Conservation (phyloP, 2,329 filamentous ascomycete genomes). For the Hypoxylon sp. region DNA sequence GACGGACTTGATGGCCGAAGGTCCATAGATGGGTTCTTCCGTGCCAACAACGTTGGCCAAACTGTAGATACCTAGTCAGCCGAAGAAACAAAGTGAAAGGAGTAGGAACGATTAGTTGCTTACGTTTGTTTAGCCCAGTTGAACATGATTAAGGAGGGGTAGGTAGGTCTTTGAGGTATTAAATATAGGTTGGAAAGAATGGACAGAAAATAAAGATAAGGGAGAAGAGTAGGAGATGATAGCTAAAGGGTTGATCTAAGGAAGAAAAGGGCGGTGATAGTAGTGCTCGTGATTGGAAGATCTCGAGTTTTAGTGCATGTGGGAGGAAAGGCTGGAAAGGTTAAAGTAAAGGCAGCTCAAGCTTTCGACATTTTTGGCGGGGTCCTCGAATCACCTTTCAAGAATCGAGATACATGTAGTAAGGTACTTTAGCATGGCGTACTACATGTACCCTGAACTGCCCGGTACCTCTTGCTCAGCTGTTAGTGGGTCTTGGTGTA, state of each 20-base stretch:
- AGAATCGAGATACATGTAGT: no score
- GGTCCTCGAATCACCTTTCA: slow-evolving; percentile 36
- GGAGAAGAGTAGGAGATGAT: no score
- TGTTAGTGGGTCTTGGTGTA: no score
- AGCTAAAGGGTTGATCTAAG: slow-evolving; percentile 1
- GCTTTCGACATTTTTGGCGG: slow-evolving; percentile 35
- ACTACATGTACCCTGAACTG: no score
- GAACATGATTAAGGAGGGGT: slow-evolving; percentile 68
- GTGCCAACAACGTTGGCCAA: slow-evolving; percentile 88
- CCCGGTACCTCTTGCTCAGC: no score
- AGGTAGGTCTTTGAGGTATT: slow-evolving; percentile 15
- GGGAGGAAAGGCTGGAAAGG: no score
- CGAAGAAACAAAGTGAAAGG: slow-evolving; percentile 31
- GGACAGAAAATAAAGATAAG: slow-evolving; percentile 24
- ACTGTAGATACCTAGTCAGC: slow-evolving; percentile 51
- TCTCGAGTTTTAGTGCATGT: slow-evolving; percentile 16
- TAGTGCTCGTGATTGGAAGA: slow-evolving; percentile 11
- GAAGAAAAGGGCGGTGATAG: slow-evolving; percentile 32
- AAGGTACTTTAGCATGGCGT: no score
- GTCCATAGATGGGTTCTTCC: slow-evolving; percentile 94
- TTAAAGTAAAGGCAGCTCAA: no score
- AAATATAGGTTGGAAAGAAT: slow-evolving; percentile 14
- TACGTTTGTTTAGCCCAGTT: slow-evolving; percentile 95
- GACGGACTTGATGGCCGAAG: slow-evolving; percentile 85
- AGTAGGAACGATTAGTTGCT: slow-evolving; percentile 48